phyloP scores from a whole-genome alignment of 306 rosid species.

The Prunus mira region DNA sequence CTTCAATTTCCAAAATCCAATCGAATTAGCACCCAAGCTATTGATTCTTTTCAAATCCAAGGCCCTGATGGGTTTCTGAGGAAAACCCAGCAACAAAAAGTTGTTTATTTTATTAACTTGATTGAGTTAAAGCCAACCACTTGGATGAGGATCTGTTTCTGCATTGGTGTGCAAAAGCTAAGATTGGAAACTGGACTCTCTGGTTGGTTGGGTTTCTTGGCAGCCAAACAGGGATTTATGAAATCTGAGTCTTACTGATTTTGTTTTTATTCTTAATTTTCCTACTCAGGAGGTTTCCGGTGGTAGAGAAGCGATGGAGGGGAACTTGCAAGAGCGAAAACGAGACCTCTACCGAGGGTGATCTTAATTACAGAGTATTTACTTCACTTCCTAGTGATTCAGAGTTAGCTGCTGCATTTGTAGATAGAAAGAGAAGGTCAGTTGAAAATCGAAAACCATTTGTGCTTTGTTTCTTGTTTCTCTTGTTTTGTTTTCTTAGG shows the following conservation, averaged over 20 bases:
- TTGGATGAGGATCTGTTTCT: constrained; percentile 2
- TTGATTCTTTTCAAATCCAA: not conserved
- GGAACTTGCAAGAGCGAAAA: constrained; percentile 43
- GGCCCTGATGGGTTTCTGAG: not conserved
- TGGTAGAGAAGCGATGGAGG: constrained; percentile 92
- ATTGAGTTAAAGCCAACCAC: not conserved
- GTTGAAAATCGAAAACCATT: not conserved
- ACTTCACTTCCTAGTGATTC: constrained; percentile 58
- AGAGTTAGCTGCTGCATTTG: constrained; percentile 64
- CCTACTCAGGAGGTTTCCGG: constrained; percentile 72
- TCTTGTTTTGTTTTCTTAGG: not conserved
- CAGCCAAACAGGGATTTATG: not conserved
- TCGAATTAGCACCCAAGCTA: not conserved
- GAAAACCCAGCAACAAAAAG: not conserved
- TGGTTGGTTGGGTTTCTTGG: not conserved
- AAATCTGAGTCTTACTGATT: not conserved
- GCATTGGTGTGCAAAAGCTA: not conserved
- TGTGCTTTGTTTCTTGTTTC: not conserved
- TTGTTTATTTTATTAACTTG: not conserved
- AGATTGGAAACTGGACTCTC: not conserved
- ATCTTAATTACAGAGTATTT: constrained; percentile 22
- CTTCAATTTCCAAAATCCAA: not conserved
- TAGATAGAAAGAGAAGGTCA: constrained; percentile 61
- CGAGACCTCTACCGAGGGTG: constrained; percentile 23
- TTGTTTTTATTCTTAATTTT: not conserved